Evolutionary conservation across 139 green algal species (phyloP).

Genomic region (Dunaliella primolecta): DNA sequence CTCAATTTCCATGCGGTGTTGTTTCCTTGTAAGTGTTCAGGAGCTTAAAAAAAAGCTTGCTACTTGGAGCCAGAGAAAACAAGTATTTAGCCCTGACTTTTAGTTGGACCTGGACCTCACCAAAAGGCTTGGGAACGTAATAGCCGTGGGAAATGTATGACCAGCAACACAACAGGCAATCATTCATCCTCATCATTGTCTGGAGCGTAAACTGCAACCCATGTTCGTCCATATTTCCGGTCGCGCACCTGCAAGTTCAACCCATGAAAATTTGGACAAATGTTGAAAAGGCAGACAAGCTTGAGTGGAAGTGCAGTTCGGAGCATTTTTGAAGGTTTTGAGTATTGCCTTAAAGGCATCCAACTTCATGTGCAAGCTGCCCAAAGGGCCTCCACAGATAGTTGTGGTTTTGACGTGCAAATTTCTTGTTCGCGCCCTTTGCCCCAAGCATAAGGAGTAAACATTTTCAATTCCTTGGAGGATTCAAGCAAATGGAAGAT

Average conservation of each 20-base stretch:
- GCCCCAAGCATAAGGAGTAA: neutral
- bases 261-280: slow-evolving; percentile 26
- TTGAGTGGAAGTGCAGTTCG: neutral
- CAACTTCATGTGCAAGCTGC: neutral
- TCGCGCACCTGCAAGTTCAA: slow-evolving; percentile 66
- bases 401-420: neutral
- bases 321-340: neutral
- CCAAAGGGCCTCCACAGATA: neutral
- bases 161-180: neutral
- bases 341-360: neutral
- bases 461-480: neutral
- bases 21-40: too few species aligned
- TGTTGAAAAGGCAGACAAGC: neutral
- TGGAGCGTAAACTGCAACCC: slow-evolving; percentile 74
- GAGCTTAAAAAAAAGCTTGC: too few species aligned
- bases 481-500: neutral
- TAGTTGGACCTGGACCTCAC: too few species aligned
- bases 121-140: too few species aligned
- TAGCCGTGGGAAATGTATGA: too few species aligned
- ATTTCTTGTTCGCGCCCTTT: too few species aligned
- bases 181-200: neutral
- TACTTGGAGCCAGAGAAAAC: too few species aligned
- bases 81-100: too few species aligned
- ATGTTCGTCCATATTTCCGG: slow-evolving; percentile 82
- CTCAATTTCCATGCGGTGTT: too few species aligned